phyloP scores from a whole-genome alignment of 2,329 filamentous ascomycete species.

The Aspergillus neoniger region DNA sequence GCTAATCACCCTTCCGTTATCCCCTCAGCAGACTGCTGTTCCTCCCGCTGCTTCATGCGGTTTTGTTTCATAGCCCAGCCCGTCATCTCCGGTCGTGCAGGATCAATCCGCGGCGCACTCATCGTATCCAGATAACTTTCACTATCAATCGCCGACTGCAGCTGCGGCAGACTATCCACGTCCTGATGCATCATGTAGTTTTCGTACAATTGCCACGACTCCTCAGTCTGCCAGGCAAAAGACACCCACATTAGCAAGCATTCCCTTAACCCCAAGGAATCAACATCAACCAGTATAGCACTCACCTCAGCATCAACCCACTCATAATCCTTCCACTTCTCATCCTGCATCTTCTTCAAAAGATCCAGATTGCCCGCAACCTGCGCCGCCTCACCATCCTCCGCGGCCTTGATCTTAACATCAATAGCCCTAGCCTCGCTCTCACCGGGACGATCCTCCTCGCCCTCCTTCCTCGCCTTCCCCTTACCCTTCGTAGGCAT shows the following conservation, averaged over 20 bases:
- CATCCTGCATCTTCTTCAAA: conserved; percentile 75
- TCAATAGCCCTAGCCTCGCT: conserved; percentile 74
- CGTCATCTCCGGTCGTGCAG: conserved; percentile 45
- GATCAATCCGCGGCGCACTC: conserved; percentile 56
- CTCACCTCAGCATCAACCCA: conserved; percentile 76
- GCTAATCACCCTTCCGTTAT: conserved; percentile 20
- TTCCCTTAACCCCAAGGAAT: background rate
- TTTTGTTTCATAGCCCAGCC: conserved; percentile 50
- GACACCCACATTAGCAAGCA: conserved; percentile 17
- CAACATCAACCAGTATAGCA: background rate
- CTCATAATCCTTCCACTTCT: conserved; percentile 76
- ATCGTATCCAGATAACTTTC: conserved; percentile 65
- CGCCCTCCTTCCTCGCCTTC: conserved; percentile 41
- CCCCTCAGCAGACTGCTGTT: conserved; percentile 16
- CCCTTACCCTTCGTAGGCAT: conserved; percentile 47
- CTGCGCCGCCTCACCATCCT: conserved; percentile 64
- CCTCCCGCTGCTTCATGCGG: conserved; percentile 36
- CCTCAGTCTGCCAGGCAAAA: conserved; percentile 51
- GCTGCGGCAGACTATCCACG: conserved; percentile 46
- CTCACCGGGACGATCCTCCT: conserved; percentile 49
- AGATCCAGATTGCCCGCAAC: conserved; percentile 73
- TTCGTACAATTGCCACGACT: conserved; percentile 74
- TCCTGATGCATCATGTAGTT: conserved; percentile 66
- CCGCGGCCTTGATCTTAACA: conserved; percentile 79
- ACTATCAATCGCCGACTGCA: conserved; percentile 59